Evolutionary conservation across 768 basidiomycete genomes (phyloP).

Genomic region (Boletellus emodensis): DNA sequence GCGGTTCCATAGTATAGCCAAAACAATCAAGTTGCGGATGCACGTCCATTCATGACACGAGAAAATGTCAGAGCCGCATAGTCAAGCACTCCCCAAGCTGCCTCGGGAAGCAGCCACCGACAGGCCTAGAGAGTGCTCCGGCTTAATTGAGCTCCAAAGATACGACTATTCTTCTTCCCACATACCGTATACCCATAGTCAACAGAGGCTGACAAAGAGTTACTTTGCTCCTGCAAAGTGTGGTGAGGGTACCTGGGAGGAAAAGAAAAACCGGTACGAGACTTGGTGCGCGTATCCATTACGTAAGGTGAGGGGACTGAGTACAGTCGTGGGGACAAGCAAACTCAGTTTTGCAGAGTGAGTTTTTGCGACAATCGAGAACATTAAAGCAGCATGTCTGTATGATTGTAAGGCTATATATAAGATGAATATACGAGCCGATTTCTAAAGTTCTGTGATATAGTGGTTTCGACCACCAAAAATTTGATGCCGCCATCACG

Average conservation of each 20-base stretch:
- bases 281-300: neutral
- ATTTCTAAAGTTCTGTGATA: no score
- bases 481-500: no score
- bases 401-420: no score
- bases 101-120: conserved; percentile 33
- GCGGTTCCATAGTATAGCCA: neutral
- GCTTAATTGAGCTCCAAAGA: conserved; percentile 68
- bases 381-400: no score
- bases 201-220: conserved; percentile 48
- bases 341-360: no score
- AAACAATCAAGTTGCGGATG: neutral
- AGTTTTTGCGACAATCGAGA: no score
- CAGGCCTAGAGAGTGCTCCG: conserved; percentile 58
- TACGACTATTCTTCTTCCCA: conserved; percentile 34
- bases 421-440: no score
- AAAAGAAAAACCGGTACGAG: neutral
- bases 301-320: conserved; percentile 4
- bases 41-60: neutral
- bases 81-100: conserved; percentile 64
- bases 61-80: conserved; percentile 61
- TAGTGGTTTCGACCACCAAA: no score
- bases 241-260: conserved; percentile 17
- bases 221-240: conserved; percentile 39
- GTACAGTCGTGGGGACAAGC: no score
- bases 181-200: conserved; percentile 52